Evolutionary conservation across 129 eudicot genomes (phyloP).

Genomic region (Escallonia rubra): DNA sequence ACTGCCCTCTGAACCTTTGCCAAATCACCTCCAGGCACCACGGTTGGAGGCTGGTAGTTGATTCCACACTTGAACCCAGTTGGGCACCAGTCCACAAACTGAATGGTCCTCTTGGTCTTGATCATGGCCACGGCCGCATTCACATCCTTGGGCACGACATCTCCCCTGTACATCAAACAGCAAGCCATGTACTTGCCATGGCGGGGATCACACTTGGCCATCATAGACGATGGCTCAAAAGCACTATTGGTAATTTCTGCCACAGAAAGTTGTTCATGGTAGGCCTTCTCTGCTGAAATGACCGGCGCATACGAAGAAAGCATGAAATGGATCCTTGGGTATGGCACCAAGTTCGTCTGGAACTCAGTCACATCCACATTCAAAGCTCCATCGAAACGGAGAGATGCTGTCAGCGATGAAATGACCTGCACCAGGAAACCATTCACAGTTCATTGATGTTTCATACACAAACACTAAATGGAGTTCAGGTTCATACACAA

Average conservation of each 20-base stretch:
- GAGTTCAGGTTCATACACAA: no score
- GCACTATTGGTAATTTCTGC: constrained; percentile 86
- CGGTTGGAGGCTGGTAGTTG: constrained; percentile 84
- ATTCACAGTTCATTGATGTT: no score
- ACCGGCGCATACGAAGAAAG: constrained; percentile 83
- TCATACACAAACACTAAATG: no score
- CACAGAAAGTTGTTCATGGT: constrained; percentile 74
- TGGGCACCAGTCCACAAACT: constrained; percentile 88
- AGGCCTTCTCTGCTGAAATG: constrained; percentile 74
- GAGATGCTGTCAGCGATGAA: constrained; percentile 68
- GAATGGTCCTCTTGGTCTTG: constrained; percentile 81
- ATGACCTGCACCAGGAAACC: constrained; percentile 41
- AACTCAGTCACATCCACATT: constrained; percentile 82
- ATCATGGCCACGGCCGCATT: constrained; percentile 78
- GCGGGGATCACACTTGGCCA: constrained; percentile 83
- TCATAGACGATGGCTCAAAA: constrained; percentile 77
- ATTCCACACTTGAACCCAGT: constrained; percentile 86
- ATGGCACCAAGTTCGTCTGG: constrained; percentile 78
- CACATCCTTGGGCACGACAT: constrained; percentile 81
- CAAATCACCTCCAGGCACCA: constrained; percentile 82
- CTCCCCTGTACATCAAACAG: constrained; percentile 82
- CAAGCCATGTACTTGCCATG: constrained; percentile 93
- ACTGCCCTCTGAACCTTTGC: constrained; percentile 85
- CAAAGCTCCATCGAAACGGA: constrained; percentile 79
- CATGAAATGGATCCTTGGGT: constrained; percentile 85